Evolutionary conservation across 1,284 basidiomycete genomes (phyloP).

Genomic region (Ustilago loliicola): DNA sequence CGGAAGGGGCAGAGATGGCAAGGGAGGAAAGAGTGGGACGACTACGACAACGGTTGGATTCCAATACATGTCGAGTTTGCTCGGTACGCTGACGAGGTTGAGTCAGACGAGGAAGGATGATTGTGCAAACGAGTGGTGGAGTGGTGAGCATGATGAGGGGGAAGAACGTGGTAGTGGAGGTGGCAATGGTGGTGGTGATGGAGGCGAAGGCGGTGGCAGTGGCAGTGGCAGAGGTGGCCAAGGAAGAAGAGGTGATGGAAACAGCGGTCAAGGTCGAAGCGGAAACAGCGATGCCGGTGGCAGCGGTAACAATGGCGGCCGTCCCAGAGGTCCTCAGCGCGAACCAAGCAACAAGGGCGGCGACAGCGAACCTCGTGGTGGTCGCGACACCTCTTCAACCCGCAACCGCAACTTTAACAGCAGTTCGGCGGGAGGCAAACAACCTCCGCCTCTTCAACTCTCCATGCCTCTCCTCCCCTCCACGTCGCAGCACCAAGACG

Average conservation of each 20-base stretch:
- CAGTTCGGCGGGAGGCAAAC: neutral
- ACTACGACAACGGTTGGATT: conserved; percentile 14
- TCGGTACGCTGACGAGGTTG: conserved; percentile 39
- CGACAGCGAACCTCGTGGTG: neutral
- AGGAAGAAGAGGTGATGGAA: neutral
- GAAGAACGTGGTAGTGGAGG: conserved; percentile 4
- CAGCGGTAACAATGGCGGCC: neutral
- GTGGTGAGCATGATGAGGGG: conserved; percentile 8
- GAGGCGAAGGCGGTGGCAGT: neutral
- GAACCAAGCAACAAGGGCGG: neutral
- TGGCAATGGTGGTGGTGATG: conserved; percentile 5
- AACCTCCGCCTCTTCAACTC: neutral
- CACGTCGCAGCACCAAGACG: neutral
- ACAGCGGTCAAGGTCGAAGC: neutral
- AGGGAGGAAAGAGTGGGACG: neutral
- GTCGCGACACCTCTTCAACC: neutral
- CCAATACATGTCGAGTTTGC: conserved; percentile 44
- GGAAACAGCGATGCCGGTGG: neutral
- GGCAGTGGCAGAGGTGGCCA: neutral
- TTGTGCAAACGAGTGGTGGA: conserved; percentile 8
- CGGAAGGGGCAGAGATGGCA: neutral
- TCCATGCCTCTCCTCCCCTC: conserved; percentile 3
- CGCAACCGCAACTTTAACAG: neutral
- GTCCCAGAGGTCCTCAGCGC: neutral
- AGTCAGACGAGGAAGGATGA: conserved; percentile 38